These are phyloP conservation scores for Vigna trinervia DNA, from an alignment of 306 rosid genomes.

Conservation along the genomic window DNA sequence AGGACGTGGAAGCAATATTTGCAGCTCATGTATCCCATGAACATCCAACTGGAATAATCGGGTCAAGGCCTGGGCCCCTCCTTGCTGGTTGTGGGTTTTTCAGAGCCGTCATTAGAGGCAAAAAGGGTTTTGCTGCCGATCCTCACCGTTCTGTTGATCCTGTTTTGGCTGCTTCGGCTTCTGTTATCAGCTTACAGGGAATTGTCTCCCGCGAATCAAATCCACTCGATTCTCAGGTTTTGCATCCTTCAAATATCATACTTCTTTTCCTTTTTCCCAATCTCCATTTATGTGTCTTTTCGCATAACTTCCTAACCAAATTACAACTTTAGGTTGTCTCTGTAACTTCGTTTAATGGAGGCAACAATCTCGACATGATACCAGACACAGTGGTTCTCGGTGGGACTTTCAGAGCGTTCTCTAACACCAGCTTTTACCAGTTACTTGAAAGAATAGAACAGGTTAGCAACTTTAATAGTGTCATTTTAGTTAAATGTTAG, in stretches of 20 bases:
- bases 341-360: conserved; percentile 85
- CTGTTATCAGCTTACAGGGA: conserved; percentile 90
- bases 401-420: conserved; percentile 94
- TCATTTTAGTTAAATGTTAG: too few relatives aligned
- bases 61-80: conserved; percentile 89
- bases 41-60: conserved; percentile 77
- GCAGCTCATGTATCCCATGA: conserved; percentile 92
- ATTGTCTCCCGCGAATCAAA: conserved; percentile 94
- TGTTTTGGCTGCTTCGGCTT: conserved; percentile 83
- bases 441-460: conserved; percentile 78
- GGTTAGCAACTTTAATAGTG: conserved; percentile 49
- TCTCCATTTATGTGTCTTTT: background rate
- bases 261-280: background rate
- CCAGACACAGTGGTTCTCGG: conserved; percentile 77
- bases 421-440: conserved; percentile 84
- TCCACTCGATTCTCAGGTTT: conserved; percentile 89
- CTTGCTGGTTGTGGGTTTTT: conserved; percentile 97
- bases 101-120: conserved; percentile 76
- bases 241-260: background rate
- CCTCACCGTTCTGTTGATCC: conserved; percentile 77
- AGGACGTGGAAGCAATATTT: conserved; percentile 90
- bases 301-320: conserved; percentile 6
- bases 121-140: conserved; percentile 48
- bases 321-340: conserved; percentile 70
- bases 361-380: conserved; percentile 71